These are phyloP conservation scores for Pulicaria dysenterica DNA, from an alignment of 129 eudicot genomes.

Conservation along the genomic window DNA sequence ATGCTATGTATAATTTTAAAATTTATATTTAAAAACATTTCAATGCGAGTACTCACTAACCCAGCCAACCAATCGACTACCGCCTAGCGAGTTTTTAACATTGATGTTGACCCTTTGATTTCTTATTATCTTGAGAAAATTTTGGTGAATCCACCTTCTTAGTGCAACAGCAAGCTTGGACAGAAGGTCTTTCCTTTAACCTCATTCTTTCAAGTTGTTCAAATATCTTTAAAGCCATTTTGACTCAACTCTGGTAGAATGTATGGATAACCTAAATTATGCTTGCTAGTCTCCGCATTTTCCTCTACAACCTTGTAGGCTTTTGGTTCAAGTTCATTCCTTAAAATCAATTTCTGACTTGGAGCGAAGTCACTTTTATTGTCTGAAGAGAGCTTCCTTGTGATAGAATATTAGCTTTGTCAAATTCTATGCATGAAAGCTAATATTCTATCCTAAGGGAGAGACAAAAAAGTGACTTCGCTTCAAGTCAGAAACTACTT, in stretches of 20 bases:
- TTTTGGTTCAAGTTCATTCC: constrained; percentile 34
- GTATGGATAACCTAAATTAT: constrained; percentile 44
- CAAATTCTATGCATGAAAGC: constrained; percentile 80
- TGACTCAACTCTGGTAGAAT: constrained; percentile 70
- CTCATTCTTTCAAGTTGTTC: constrained; percentile 78
- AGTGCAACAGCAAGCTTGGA: constrained; percentile 37
- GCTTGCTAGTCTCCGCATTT: constrained; percentile 37
- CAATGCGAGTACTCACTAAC: too few species aligned
- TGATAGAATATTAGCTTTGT: constrained; percentile 62
- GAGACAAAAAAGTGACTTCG: constrained; percentile 37
- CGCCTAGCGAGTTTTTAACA: too few species aligned
- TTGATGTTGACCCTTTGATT: constrained; percentile 34
- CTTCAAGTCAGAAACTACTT: constrained; percentile 42
- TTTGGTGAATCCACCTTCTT: constrained; percentile 50
- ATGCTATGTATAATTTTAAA: too few species aligned
- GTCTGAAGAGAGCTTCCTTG: constrained; percentile 38
- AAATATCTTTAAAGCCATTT: constrained; percentile 71
- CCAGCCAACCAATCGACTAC: too few species aligned
- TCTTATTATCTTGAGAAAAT: constrained; percentile 36
- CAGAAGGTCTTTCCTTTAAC: constrained; percentile 65
- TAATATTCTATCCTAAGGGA: constrained; percentile 51
- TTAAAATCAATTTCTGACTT: constrained; percentile 41
- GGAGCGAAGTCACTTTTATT: constrained; percentile 39
- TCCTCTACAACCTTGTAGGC: constrained; percentile 34
- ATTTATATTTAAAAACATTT: too few species aligned